Evolutionary conservation across 495 filamentous ascomycete genomes (phyloP).

Genomic region (Aspergillus steynii): DNA sequence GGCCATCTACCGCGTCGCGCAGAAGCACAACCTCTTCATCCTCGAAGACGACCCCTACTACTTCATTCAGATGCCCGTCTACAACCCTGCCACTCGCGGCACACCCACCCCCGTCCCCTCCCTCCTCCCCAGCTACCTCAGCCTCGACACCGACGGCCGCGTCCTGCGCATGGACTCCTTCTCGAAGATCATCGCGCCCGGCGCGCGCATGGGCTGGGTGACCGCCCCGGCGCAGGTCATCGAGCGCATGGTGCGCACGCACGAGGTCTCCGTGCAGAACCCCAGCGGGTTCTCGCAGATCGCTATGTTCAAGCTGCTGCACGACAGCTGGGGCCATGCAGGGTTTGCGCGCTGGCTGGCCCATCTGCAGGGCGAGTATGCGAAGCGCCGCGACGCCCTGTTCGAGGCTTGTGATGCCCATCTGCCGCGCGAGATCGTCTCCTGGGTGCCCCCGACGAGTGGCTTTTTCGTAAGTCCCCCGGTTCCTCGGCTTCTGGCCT

Average conservation of each 20-base stretch:
- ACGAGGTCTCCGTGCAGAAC: constrained; percentile 71
- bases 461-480: no score
- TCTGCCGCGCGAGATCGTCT: no score
- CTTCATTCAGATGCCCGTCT: constrained; percentile 82
- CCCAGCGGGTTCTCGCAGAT: constrained; percentile 74
- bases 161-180: constrained; percentile 61
- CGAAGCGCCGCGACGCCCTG: constrained; percentile 54
- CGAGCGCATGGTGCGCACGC: constrained; percentile 65
- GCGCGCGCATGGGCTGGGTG: constrained; percentile 54
- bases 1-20: constrained; percentile 72
- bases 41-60: constrained; percentile 98
- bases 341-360: constrained; percentile 81
- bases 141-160: constrained; percentile 53
- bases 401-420: no score
- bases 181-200: constrained; percentile 56
- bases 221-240: constrained; percentile 66
- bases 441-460: no score
- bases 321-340: constrained; percentile 68
- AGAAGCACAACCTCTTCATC: constrained; percentile 83
- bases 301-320: constrained; percentile 59
- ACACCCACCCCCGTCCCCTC: constrained; percentile 30
- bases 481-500: no score
- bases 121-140: constrained; percentile 51
- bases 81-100: constrained; percentile 43
- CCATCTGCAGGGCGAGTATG: constrained; percentile 69